A percentile compares a stretch with the other conserved stretches of the same genome.
Conservation (phyloP, 2,329 filamentous ascomycete species). For the Polytolypa hystricis region DNA sequence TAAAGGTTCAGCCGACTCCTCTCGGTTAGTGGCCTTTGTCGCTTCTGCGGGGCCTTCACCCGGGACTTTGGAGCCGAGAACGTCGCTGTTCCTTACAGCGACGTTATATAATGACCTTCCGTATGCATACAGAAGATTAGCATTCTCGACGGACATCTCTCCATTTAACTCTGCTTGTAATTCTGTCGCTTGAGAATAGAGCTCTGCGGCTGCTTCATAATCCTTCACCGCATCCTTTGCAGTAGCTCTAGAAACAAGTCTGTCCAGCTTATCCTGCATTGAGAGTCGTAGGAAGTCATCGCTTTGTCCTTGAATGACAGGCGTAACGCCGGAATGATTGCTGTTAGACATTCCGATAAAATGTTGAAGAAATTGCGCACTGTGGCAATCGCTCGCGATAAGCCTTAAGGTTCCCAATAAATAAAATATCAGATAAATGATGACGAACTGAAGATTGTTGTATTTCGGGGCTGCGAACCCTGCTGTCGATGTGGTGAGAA, state of each 20-base stretch:
- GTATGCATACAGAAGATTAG: slow-evolving; percentile 88
- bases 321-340: too few species aligned
- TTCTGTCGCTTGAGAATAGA: slow-evolving; percentile 80
- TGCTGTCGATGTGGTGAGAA: too few species aligned
- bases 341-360: too few species aligned
- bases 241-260: slow-evolving; percentile 69
- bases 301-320: too few species aligned
- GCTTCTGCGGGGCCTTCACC: slow-evolving; percentile 45
- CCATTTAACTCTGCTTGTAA: slow-evolving; percentile 86
- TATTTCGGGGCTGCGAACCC: too few species aligned
- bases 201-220: slow-evolving; percentile 72
- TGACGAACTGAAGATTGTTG: too few species aligned
- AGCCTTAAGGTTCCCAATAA: too few species aligned
- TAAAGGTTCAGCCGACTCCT: neutral
- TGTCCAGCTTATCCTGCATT: slow-evolving; percentile 55
- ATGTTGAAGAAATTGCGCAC: too few species aligned
- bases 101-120: slow-evolving; percentile 89
- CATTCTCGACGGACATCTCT: slow-evolving; percentile 81
- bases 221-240: slow-evolving; percentile 83
- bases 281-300: too few species aligned
- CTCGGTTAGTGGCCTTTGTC: slow-evolving; percentile 30
- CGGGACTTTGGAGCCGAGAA: slow-evolving; percentile 71
- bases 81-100: slow-evolving; percentile 86
- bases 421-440: too few species aligned
- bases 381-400: too few species aligned